Evolutionary conservation across 179 eudicot species (phyloP).

Genomic region (Beta lomatogona): DNA sequence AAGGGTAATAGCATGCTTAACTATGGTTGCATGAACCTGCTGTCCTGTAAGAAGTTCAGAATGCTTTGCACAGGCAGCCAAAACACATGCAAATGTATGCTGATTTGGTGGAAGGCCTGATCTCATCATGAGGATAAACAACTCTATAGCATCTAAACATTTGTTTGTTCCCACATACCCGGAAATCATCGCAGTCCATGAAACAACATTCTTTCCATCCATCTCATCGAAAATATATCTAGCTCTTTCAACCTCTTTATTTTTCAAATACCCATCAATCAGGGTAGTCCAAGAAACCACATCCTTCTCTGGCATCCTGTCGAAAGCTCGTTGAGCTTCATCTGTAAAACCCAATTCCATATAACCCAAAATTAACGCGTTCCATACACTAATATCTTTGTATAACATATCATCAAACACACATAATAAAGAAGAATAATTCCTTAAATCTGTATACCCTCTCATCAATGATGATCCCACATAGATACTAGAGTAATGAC

Average conservation of each 20-base stretch:
- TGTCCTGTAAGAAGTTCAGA: constrained; percentile 53
- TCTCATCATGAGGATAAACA: constrained; percentile 51
- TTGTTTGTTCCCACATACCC: constrained; percentile 49
- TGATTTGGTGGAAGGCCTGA: constrained; percentile 56
- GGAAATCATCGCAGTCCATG: constrained; percentile 77
- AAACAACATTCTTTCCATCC: constrained; percentile 52
- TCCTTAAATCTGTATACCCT: constrained; percentile 50
- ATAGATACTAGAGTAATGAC: constrained; percentile 41
- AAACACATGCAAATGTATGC: constrained; percentile 59
- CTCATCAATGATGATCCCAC: constrained; percentile 72
- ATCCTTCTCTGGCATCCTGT: constrained; percentile 56
- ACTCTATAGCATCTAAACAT: constrained; percentile 45
- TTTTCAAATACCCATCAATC: constrained; percentile 65
- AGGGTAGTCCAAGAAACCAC: constrained; percentile 67
- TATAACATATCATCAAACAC: constrained; percentile 57
- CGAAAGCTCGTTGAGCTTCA: constrained; percentile 56
- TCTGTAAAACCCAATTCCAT: constrained; percentile 60
- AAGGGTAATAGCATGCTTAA: constrained; percentile 46
- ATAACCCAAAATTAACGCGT: constrained; percentile 65
- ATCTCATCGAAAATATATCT: constrained; percentile 44
- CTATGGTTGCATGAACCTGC: constrained; percentile 55
- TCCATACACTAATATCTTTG: constrained; percentile 56
- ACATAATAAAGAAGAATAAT: constrained; percentile 33
- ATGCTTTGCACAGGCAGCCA: constrained; percentile 74
- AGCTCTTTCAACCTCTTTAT: constrained; percentile 49